Conservation (phyloP, 345 rosid species). For the Eucalyptus polybractea region DNA sequence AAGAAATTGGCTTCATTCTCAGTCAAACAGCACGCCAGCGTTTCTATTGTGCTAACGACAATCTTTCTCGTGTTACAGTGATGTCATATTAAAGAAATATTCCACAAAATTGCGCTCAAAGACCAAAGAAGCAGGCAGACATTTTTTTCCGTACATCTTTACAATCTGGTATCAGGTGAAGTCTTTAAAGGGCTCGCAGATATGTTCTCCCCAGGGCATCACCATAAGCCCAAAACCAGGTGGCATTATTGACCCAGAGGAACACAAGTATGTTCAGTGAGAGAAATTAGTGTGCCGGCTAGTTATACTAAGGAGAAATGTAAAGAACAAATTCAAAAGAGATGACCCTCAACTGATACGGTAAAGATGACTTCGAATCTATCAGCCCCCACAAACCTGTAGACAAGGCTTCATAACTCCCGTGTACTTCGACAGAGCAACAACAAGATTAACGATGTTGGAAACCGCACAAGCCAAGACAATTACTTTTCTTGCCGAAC, state of each 20-base stretch:
- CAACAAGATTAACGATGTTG: neutral
- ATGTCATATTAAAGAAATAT: neutral
- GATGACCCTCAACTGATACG: neutral
- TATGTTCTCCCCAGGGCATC: neutral
- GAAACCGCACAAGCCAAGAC: neutral
- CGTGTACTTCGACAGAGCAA: neutral
- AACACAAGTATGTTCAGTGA: neutral
- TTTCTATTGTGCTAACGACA: neutral
- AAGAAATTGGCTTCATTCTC: neutral
- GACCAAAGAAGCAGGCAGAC: neutral
- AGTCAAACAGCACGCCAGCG: neutral
- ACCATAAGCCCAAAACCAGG: neutral
- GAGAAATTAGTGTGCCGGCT: neutral
- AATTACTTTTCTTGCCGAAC: neutral
- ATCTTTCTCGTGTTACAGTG: neutral
- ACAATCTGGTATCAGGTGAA: neutral
- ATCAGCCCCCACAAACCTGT: neutral
- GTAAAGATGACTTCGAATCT: neutral
- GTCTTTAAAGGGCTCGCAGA: neutral
- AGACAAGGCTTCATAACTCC: neutral
- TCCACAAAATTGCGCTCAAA: neutral
- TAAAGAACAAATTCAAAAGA: neutral
- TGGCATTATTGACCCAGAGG: neutral
- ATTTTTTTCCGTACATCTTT: neutral
- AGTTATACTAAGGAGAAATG: neutral